These are phyloP conservation scores for Thelonectria rubi DNA, from an alignment of 2,329 filamentous ascomycete genomes.

Conservation along the genomic window DNA sequence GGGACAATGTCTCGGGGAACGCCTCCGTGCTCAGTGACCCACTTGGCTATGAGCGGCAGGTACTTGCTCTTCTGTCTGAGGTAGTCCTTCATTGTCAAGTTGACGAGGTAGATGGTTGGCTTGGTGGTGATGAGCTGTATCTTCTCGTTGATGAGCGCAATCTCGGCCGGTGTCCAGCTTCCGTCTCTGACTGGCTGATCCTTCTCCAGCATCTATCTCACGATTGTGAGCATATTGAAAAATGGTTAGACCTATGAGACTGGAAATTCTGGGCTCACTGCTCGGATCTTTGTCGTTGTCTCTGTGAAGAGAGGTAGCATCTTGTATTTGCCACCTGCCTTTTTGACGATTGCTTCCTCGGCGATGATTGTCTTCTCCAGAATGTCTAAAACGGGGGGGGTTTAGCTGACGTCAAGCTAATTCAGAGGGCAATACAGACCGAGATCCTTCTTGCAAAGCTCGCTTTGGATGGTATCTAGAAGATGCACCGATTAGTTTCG, in stretches of 20 bases:
- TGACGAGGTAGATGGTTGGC: conserved; percentile 56
- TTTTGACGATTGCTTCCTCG: conserved; percentile 52
- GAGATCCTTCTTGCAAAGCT: conserved; percentile 51
- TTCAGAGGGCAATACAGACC: conserved; percentile 14
- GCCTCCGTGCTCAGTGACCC: conserved; percentile 56
- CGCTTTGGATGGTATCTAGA: conserved; percentile 41
- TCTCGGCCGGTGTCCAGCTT: conserved; percentile 54
- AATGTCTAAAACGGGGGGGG: conserved; percentile 44
- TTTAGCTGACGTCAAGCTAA: neutral
- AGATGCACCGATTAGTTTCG: conserved; percentile 6
- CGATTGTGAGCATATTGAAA: conserved; percentile 21
- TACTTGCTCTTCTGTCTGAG: conserved; percentile 58
- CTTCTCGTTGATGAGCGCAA: conserved; percentile 57
- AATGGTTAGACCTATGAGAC: neutral
- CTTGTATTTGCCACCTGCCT: conserved; percentile 56
- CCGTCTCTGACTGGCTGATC: conserved; percentile 54
- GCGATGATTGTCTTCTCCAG: conserved; percentile 50
- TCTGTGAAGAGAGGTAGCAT: conserved; percentile 56
- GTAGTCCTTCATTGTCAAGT: conserved; percentile 58
- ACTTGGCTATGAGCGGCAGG: conserved; percentile 54
- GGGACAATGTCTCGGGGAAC: conserved; percentile 53
- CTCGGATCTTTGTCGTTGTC: conserved; percentile 53
- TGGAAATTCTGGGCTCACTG: conserved; percentile 27
- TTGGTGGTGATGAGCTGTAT: conserved; percentile 57
- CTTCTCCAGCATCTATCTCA: conserved; percentile 49